Evolutionary conservation across 2,329 filamentous ascomycete species (phyloP).

Genomic region (Fusarium ambrosium): DNA sequence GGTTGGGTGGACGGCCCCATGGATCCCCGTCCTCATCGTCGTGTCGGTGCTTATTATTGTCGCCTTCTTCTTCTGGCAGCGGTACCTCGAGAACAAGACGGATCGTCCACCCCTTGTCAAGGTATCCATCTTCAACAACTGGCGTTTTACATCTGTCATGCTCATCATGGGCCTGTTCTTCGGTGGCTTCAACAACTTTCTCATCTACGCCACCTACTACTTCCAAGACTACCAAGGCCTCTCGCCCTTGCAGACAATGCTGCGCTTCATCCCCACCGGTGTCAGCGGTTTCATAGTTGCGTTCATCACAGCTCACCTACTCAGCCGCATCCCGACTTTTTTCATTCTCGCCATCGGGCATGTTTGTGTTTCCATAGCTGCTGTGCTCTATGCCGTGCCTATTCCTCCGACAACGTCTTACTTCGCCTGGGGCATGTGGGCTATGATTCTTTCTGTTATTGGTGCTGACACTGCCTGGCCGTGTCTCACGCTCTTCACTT

Average conservation of each 20-base stretch:
- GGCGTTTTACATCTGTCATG: slow-evolving; percentile 73
- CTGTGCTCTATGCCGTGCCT: slow-evolving; percentile 73
- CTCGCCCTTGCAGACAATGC: slow-evolving; percentile 73
- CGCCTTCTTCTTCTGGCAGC: slow-evolving; percentile 73
- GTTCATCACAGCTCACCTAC: slow-evolving; percentile 67
- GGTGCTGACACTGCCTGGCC: slow-evolving; percentile 78
- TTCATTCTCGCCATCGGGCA: slow-evolving; percentile 71
- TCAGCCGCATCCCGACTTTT: slow-evolving; percentile 69
- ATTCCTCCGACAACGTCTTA: slow-evolving; percentile 73
- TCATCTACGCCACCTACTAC: slow-evolving; percentile 78
- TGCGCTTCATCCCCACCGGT: slow-evolving; percentile 77
- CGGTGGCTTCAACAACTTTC: slow-evolving; percentile 75
- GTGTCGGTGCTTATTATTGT: slow-evolving; percentile 68
- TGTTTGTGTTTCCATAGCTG: slow-evolving; percentile 66
- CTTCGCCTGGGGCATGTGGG: slow-evolving; percentile 75
- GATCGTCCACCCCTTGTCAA: slow-evolving; percentile 72
- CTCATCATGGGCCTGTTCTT: slow-evolving; percentile 77
- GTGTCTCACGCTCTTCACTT: slow-evolving; percentile 74
- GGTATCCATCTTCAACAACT: slow-evolving; percentile 72
- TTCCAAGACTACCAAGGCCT: slow-evolving; percentile 77
- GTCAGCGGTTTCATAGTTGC: slow-evolving; percentile 70
- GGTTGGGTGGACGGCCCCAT: slow-evolving; percentile 75
- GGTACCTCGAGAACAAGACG: slow-evolving; percentile 53
- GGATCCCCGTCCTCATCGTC: slow-evolving; percentile 71
- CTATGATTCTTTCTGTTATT: slow-evolving; percentile 75